These are phyloP conservation scores for Cryptosporidium parvum DNA, from an alignment of 169 alveolate genomes.

Conservation along the genomic window DNA sequence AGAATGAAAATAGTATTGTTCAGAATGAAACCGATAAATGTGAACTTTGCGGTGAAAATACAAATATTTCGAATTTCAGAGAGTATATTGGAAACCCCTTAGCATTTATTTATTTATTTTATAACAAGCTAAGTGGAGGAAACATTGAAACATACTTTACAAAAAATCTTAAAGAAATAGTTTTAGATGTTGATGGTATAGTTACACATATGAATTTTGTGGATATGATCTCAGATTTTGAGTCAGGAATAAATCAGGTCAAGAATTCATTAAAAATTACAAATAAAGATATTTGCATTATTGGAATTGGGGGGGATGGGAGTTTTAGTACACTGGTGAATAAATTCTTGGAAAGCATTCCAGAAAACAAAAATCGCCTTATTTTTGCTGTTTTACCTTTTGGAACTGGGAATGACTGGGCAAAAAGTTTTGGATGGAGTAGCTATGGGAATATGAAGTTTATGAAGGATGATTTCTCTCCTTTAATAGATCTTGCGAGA, in stretches of 20 bases:
- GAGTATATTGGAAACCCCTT: constrained; percentile 66
- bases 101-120: constrained; percentile 56
- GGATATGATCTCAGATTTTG: constrained; percentile 51
- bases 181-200: constrained; percentile 58
- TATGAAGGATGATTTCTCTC: constrained; percentile 68
- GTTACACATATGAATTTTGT: constrained; percentile 41
- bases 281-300: constrained; percentile 42
- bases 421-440: constrained; percentile 63
- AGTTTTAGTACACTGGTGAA: constrained; percentile 47
- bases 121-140: constrained; percentile 69
- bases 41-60: background rate
- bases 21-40: background rate
- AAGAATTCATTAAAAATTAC: constrained; percentile 49
- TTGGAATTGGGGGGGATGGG: constrained; percentile 65
- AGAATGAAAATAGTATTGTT: background rate
- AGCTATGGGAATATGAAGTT: constrained; percentile 62
- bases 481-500: constrained; percentile 45
- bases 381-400: constrained; percentile 60
- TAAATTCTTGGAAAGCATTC: constrained; percentile 8
- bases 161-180: constrained; percentile 39
- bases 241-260: constrained; percentile 17
- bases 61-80: constrained; percentile 8
- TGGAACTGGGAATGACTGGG: constrained; percentile 73
- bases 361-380: constrained; percentile 16
- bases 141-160: constrained; percentile 49